phyloP scores from a whole-genome alignment of 73 alveolate species.

The Paramecium sonneborni region DNA sequence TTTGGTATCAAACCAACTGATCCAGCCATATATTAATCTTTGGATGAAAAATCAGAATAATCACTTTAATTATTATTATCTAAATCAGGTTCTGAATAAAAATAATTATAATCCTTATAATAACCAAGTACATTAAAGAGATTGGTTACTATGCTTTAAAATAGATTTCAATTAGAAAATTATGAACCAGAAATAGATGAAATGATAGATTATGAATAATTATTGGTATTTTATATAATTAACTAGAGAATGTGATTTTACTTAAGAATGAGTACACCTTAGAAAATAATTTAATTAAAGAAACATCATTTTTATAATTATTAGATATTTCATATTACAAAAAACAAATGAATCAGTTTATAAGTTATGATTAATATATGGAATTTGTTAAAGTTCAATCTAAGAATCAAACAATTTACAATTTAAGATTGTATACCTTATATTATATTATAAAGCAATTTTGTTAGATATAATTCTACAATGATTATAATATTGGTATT shows the following conservation, averaged over 20 bases:
- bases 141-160: neutral
- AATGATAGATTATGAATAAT: conserved; percentile 2
- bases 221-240: conserved; percentile 15
- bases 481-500: neutral
- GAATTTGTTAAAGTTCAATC: conserved; percentile 18
- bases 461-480: neutral
- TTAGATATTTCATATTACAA: neutral
- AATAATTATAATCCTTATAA: neutral
- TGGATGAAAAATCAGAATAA: neutral
- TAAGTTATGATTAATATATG: neutral
- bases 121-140: neutral
- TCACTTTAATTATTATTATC: neutral
- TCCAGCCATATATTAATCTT: neutral
- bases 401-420: neutral
- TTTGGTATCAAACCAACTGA: conserved; percentile 1
- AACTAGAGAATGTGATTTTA: conserved; percentile 1
- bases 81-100: neutral
- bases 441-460: conserved; percentile 23
- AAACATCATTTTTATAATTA: neutral
- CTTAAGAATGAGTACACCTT: neutral
- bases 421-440: neutral
- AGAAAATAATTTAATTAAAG: conserved; percentile 1
- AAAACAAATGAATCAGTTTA: neutral
- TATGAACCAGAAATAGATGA: conserved; percentile 29
- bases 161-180: conserved; percentile 4